Conservation (phyloP, 1,284 basidiomycete genomes). For the Boletus mariae region DNA sequence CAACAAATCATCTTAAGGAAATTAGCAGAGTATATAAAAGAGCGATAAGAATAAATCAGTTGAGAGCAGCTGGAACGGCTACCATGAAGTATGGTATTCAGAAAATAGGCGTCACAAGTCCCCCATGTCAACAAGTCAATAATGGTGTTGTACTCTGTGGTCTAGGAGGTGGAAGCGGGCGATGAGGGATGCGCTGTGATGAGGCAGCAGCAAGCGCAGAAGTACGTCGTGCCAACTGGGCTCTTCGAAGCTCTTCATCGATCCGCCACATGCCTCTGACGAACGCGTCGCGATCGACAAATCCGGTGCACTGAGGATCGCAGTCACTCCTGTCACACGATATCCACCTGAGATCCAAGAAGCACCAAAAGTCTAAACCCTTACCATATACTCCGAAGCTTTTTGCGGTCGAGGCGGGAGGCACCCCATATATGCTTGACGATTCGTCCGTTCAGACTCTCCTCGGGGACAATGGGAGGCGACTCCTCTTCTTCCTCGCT, state of each 20-base stretch:
- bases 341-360: constrained; percentile 4
- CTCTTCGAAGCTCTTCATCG: constrained; percentile 73
- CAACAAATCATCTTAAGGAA: not conserved
- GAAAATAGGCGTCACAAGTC: constrained; percentile 15
- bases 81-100: constrained; percentile 15
- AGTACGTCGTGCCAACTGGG: constrained; percentile 41
- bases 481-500: constrained; percentile 30
- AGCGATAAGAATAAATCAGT: constrained; percentile 17
- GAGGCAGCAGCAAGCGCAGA: constrained; percentile 36
- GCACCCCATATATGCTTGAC: constrained; percentile 61
- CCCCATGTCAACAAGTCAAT: constrained; percentile 8
- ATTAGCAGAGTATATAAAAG: not conserved
- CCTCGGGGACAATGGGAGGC: constrained; percentile 35
- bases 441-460: constrained; percentile 51
- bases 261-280: constrained; percentile 79
- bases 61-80: not conserved
- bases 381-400: constrained; percentile 65
- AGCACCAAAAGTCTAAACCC: constrained; percentile 12
- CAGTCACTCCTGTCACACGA: constrained; percentile 52
- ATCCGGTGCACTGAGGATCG: constrained; percentile 52
- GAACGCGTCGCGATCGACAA: constrained; percentile 62
- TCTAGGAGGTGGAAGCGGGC: constrained; percentile 25
- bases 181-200: constrained; percentile 35
- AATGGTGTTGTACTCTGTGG: constrained; percentile 9
- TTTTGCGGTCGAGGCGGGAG: constrained; percentile 52